A percentile compares a stretch with the other conserved stretches of the same genome.
These are phyloP conservation scores for Diaporthe citrichinensis DNA, from an alignment of 2,329 filamentous ascomycete genomes.

Conservation along the genomic window DNA sequence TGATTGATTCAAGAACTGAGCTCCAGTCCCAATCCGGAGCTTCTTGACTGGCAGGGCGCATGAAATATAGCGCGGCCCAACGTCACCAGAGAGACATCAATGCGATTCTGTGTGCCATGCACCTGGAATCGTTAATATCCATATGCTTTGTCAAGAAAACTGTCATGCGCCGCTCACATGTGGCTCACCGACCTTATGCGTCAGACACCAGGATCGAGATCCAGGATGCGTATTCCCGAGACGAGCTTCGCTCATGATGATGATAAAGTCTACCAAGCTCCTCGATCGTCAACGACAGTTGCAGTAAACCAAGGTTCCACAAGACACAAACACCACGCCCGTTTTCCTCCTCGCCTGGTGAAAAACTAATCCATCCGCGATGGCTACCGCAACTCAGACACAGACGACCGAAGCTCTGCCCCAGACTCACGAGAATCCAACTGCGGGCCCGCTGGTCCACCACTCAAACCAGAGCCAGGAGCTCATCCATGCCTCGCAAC, in stretches of 20 bases:
- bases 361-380: neutral
- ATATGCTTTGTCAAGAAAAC: neutral
- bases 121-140: neutral
- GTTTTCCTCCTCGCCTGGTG: neutral
- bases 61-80: conserved; percentile 8
- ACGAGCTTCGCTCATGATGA: neutral
- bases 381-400: conserved; percentile 33
- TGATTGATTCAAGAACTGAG: conserved; percentile 4
- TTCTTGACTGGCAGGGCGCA: conserved; percentile 1
- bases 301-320: neutral
- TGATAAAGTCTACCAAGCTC: neutral
- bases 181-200: conserved; percentile 20
- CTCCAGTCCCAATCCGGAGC: neutral
- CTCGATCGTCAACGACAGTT: too few relatives aligned
- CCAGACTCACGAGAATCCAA: neutral
- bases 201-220: conserved; percentile 17
- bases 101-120: conserved; percentile 5
- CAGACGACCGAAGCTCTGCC: conserved; percentile 19
- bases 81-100: conserved; percentile 20
- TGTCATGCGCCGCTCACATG: conserved; percentile 9
- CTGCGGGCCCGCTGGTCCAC: conserved; percentile 13
- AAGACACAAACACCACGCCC: neutral
- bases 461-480: conserved; percentile 33
- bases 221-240: neutral
- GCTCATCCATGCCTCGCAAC: conserved; percentile 20